Evolutionary conservation across 2,329 filamentous ascomycete species (phyloP), one percentile per base, ranked within the genome.

Genomic region (Arthroderma sp.): DNA sequence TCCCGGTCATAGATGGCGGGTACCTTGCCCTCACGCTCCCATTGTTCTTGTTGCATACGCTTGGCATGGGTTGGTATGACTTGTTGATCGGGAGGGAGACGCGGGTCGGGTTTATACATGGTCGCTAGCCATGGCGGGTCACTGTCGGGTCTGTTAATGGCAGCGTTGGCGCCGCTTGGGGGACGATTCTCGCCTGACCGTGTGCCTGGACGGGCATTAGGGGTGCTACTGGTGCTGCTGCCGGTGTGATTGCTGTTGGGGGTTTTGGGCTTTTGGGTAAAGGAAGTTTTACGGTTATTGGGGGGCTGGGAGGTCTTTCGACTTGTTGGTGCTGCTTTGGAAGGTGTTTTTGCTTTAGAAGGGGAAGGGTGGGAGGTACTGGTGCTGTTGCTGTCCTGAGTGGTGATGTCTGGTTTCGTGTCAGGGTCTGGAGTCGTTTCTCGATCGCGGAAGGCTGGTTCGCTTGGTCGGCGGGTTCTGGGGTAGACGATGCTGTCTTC

Each of bases 41-140:
- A 96, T 70, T 91, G 88, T 71, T 96, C 90, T 74, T 96, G 91
- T 70, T 93, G 88, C 71, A 97, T 79, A 57, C 88, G 81, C 66
- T 86, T 89, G 11, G 93, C 93, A 61, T 97, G 90, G 0, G 93
- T 97, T 0, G 93, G 93, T 9, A 98, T 82, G 56, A 98, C 84
- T 68, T 98, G 93, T 71, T 98, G 88, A 61, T 98, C 93, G 0
- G 90, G 93, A 4, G 93, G 93, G 35, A 98, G 77, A 60, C 90
- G 85, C 31, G 93, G 93, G 68, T 98, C 93, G 0, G 93, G 93
- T 67, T 94, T 95, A 72, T 96, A 98, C 73, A 95, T 89, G 21
- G 87, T 88, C 49, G 93, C 82, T 73, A 97, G 81, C 93, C 93
- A 98, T 55, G 93, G 93, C 8, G 93, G 90, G 56, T 97, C 91